Evolutionary conservation across 768 basidiomycete species (phyloP), one percentile per base, ranked within the genome.

Genomic region (Mrakia hoshinonis): DNA sequence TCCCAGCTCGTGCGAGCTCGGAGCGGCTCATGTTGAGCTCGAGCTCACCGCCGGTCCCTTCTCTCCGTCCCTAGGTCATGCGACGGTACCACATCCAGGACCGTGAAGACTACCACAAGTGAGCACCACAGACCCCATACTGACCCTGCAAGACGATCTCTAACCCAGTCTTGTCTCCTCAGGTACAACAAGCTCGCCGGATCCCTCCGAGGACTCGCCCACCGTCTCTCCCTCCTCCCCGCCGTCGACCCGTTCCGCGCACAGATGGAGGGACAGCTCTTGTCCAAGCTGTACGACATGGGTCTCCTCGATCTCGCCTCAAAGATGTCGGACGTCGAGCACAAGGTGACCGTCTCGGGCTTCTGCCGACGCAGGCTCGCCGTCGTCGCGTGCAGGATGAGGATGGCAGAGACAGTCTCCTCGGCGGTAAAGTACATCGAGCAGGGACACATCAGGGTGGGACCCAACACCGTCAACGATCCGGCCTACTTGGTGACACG

Each of bases 211-310:
- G 85, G 88, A 2, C 87, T 89, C 78, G 90, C 92, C 0, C 92
- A 97, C 81, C 86, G 91, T 26, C 78, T 97, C 58, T 88, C 94
- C 22, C 82, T 92, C 31, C 85, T 99, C 12, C 91, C 96, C 1
- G 83, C 90, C 0, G 86, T 91, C 75, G 95, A 98, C 80, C 90
- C 92, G 3, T 91, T 91, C 80, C 85, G 95, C 24, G 74, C 86
- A 5, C 85, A 87, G 69, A 91, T 90, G 86, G 90, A 99, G 81
- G 85, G 81, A 54, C 88, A 91, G 76, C 83, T 98, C 26, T 85
- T 99, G 67, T 88, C 90, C 73, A 98, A 97, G 79, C 85, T 98
- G 73, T 99, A 97, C 81, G 96, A 99, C 80, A 91, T 95, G 83
- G 96, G 95, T 70, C 86, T 98, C 67, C 84, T 99, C 72, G 90